phyloP scores from a whole-genome alignment of 176 grass and related monocot genomes.

The Puccinellia tenuiflora region DNA sequence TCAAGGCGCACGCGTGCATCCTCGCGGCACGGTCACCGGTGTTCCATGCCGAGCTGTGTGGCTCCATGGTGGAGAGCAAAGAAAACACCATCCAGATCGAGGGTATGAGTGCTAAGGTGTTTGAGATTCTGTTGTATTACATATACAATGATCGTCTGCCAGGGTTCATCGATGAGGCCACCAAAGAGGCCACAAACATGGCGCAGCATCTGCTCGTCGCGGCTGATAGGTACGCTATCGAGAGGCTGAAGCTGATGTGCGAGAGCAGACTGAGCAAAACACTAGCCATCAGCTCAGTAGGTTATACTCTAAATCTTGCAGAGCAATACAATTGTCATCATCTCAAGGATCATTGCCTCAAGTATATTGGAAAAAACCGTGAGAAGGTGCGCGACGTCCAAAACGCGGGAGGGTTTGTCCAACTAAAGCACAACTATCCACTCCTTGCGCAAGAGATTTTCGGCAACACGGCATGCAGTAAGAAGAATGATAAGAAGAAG shows the following conservation, averaged over 20 bases:
- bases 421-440: neutral
- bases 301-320: constrained; percentile 17
- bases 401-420: neutral
- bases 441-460: neutral
- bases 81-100: neutral
- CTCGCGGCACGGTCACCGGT: neutral
- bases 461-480: neutral
- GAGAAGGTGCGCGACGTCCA: neutral
- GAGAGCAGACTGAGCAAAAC: neutral
- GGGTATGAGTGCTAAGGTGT: neutral
- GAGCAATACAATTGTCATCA: constrained; percentile 15
- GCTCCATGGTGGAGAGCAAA: neutral
- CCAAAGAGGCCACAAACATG: neutral
- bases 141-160: neutral
- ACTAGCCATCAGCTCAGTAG: constrained; percentile 13
- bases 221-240: neutral
- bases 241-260: neutral
- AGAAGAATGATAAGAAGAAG: neutral
- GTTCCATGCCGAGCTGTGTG: neutral
- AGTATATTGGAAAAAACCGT: neutral
- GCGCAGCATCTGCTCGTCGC: neutral
- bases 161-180: neutral
- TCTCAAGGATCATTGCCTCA: neutral
- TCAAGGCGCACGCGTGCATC: neutral
- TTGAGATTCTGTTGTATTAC: neutral